Evolutionary conservation across 345 rosid species (phyloP).

Genomic region (Sisymbrium irio): DNA sequence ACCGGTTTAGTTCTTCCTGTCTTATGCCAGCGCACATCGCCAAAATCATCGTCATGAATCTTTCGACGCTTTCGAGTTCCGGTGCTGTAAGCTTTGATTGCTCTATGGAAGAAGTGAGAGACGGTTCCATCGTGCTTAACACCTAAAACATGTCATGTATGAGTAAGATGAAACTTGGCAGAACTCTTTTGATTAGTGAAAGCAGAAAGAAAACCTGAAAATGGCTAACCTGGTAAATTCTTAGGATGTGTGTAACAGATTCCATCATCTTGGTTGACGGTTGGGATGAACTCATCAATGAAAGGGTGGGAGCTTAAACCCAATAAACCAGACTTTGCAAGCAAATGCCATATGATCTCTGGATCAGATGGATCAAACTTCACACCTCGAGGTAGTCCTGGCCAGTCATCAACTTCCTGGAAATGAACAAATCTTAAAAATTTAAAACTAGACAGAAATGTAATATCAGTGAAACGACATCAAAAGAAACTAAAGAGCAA

Average conservation of each 20-base stretch:
- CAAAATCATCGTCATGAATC: constrained; percentile 70
- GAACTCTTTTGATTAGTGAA: neutral
- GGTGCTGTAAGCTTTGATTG: constrained; percentile 87
- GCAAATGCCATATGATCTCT: constrained; percentile 87
- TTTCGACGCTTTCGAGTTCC: constrained; percentile 94
- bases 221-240: constrained; percentile 72
- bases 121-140: constrained; percentile 75
- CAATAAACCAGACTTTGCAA: constrained; percentile 55
- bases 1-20: constrained; percentile 91
- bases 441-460: neutral
- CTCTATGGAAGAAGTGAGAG: constrained; percentile 78
- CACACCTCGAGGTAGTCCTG: constrained; percentile 91
- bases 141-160: constrained; percentile 39
- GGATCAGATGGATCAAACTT: constrained; percentile 95
- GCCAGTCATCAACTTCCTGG: constrained; percentile 83
- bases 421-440: neutral
- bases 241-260: constrained; percentile 97
- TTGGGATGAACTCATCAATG: constrained; percentile 77
- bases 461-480: neutral
- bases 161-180: neutral
- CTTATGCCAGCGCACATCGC: constrained; percentile 97
- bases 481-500: neutral
- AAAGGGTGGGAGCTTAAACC: constrained; percentile 65
- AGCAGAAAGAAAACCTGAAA: neutral
- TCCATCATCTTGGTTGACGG: constrained; percentile 77